These are phyloP conservation scores for Globisporangium cystogenes DNA, from an alignment of 352 stramenopile genomes.

Conservation along the genomic window DNA sequence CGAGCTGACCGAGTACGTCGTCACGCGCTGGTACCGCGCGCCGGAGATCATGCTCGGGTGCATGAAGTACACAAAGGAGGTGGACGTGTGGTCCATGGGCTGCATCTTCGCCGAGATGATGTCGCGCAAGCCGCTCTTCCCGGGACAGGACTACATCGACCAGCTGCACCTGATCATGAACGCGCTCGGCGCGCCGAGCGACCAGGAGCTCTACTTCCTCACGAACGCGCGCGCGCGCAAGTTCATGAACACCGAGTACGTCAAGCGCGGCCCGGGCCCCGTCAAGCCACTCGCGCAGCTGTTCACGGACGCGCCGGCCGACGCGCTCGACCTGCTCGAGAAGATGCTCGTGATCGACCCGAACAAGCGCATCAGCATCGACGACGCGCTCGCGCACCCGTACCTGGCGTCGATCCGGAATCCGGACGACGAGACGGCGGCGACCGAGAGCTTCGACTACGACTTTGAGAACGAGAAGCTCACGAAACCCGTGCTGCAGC, in stretches of 20 bases:
- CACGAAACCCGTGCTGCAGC: conserved; percentile 76
- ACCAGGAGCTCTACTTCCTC: conserved; percentile 96
- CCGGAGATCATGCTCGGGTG: conserved; percentile 63
- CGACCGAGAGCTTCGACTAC: conserved; percentile 67
- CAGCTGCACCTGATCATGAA: conserved; percentile 97
- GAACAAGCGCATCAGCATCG: conserved; percentile 87
- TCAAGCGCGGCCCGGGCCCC: conserved; percentile 58
- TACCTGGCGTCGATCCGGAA: conserved; percentile 89
- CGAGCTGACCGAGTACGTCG: conserved; percentile 85
- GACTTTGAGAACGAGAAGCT: conserved; percentile 87
- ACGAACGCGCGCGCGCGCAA: conserved; percentile 88
- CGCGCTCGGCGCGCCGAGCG: conserved; percentile 92
- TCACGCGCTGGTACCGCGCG: conserved; percentile 85
- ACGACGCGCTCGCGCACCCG: conserved; percentile 87
- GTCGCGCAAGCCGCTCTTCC: conserved; percentile 96
- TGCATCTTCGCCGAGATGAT: conserved; percentile 99
- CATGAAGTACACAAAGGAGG: conserved; percentile 83
- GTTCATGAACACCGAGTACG: conserved; percentile 80
- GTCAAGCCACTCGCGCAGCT: conserved; percentile 66
- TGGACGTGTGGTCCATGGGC: conserved; percentile 96
- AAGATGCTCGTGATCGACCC: conserved; percentile 93
- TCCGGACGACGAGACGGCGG: conserved; percentile 83
- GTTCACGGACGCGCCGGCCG: conserved; percentile 57
- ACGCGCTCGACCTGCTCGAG: conserved; percentile 85
- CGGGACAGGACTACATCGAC: conserved; percentile 92